A percentile compares a stretch with the other conserved stretches of the same genome.
Conservation (phyloP, 1,284 basidiomycete species). For the Cutaneotrichosporon sp. region DNA sequence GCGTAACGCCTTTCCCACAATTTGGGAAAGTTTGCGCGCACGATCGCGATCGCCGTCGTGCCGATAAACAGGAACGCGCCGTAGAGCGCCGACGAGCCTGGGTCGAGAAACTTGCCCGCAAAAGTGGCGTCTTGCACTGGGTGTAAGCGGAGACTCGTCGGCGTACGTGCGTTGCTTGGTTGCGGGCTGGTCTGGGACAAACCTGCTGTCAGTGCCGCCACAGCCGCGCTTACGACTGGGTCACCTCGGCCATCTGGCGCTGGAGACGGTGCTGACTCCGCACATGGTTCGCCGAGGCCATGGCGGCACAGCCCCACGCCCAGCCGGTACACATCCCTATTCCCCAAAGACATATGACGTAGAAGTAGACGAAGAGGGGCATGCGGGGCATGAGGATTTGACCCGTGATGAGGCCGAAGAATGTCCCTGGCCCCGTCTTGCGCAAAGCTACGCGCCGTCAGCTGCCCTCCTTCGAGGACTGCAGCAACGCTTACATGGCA, state of each 20-base stretch:
- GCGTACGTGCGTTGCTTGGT: too few relatives aligned
- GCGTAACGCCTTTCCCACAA: conserved; percentile 49
- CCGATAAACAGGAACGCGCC: conserved; percentile 67
- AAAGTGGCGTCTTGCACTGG: conserved; percentile 55
- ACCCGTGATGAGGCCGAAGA: conserved; percentile 35
- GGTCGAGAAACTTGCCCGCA: conserved; percentile 63
- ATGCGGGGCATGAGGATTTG: conserved; percentile 43
- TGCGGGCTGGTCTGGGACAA: too few relatives aligned
- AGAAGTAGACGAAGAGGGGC: conserved; percentile 38
- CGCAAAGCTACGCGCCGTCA: too few relatives aligned
- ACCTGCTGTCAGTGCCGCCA: too few relatives aligned
- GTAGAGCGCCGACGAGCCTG: conserved; percentile 55
- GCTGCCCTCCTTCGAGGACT: too few relatives aligned
- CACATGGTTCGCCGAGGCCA: conserved; percentile 60
- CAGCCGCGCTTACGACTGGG: neutral
- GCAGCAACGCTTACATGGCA: too few relatives aligned
- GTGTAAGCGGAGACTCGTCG: too few relatives aligned
- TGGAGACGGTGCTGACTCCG: conserved; percentile 52
- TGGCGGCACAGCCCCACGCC: conserved; percentile 58
- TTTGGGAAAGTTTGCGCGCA: conserved; percentile 61
- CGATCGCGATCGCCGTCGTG: conserved; percentile 56
- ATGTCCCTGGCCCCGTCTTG: conserved; percentile 5
- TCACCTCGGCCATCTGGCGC: neutral
- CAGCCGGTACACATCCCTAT: conserved; percentile 64
- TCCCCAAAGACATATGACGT: conserved; percentile 52